Percentiles rank a stretch among this genome's conserved stretches.
phyloP scores from a whole-genome alignment of 164 flowering plant genomes.

The Piper longum region DNA sequence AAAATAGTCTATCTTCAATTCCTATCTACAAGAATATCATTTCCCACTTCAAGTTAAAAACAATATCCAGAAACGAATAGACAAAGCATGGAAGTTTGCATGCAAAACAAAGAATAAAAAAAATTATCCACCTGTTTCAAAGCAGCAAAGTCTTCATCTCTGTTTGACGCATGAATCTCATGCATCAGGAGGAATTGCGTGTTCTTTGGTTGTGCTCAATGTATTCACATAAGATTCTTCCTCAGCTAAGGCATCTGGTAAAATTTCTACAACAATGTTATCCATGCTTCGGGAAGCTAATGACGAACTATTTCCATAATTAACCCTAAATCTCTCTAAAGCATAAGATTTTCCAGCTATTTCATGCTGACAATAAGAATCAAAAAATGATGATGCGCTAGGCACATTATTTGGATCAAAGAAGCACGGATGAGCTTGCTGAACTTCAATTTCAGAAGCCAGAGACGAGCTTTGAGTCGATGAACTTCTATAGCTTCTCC shows the following conservation, averaged over 20 bases:
- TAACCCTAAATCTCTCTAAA: constrained; percentile 11
- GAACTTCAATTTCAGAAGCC: constrained; percentile 23
- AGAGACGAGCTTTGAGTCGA: constrained; percentile 20
- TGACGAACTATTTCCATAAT: constrained; percentile 16
- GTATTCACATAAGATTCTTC: constrained; percentile 13
- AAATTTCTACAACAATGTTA: constrained; percentile 8
- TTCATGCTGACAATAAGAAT: constrained; percentile 15
- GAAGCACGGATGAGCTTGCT: constrained; percentile 68
- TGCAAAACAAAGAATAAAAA: background rate
- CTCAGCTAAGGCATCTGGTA: constrained; percentile 7
- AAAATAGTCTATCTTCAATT: too few relatives aligned
- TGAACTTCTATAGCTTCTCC: constrained; percentile 21
- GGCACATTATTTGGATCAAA: constrained; percentile 45
- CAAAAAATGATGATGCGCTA: constrained; percentile 27
- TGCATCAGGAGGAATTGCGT: constrained; percentile 21
- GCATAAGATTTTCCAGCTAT: constrained; percentile 14
- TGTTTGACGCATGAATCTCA: constrained; percentile 30
- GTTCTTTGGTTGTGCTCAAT: constrained; percentile 14
- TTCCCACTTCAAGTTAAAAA: too few relatives aligned
- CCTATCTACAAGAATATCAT: too few relatives aligned
- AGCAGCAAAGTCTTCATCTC: constrained; percentile 79
- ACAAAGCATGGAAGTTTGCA: too few relatives aligned
- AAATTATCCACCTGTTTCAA: constrained; percentile 67
- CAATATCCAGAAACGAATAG: too few relatives aligned
- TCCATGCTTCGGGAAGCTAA: constrained; percentile 18